Conservation (phyloP, 140 eudicot species). For the Anethum foeniculum region DNA sequence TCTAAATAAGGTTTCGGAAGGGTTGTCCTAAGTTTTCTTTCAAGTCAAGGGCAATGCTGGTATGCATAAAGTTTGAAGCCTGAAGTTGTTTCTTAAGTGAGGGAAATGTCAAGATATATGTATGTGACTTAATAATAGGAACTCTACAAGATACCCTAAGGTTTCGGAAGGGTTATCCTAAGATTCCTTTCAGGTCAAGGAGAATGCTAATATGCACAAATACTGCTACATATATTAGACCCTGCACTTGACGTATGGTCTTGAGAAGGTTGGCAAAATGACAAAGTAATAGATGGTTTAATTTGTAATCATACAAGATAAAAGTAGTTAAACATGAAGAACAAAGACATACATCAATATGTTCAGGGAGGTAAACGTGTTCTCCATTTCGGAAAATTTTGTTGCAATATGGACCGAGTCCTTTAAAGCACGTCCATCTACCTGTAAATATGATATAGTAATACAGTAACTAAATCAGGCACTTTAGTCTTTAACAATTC, state of each 20-base stretch:
- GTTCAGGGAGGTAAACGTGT: slow-evolving; percentile 45
- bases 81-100: background rate
- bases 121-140: background rate
- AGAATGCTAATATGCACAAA: background rate
- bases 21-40: background rate
- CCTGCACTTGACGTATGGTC: background rate
- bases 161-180: background rate
- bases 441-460: slow-evolving; percentile 36
- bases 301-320: background rate
- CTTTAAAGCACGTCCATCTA: slow-evolving; percentile 68
- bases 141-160: background rate
- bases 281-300: background rate
- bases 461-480: background rate
- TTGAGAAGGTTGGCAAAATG: background rate
- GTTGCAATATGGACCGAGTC: slow-evolving; percentile 75
- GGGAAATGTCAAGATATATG: background rate
- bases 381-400: slow-evolving; percentile 69
- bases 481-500: background rate
- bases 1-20: background rate
- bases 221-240: background rate
- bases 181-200: background rate
- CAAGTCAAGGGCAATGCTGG: background rate
- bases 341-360: slow-evolving; percentile 45
- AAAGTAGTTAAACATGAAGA: background rate
- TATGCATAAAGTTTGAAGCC: background rate